Evolutionary conservation across 2,329 filamentous ascomycete genomes (phyloP), one percentile per base, ranked within the genome.

Genomic region (Dactylellina parvicollis): DNA sequence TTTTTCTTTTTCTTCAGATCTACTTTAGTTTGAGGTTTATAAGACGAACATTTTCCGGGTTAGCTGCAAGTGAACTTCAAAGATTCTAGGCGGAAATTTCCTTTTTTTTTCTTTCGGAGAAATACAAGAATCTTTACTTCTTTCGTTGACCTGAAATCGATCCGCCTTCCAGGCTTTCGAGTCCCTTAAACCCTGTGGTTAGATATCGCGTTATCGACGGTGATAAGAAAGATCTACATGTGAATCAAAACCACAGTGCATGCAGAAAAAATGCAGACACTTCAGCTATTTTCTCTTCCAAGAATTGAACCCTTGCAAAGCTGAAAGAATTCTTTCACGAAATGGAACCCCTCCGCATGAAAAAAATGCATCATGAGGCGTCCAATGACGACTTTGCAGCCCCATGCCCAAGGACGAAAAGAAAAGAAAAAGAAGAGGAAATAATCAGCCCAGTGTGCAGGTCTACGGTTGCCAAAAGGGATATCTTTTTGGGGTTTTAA

Each of bases 1-100:
- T 52, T 69, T 74, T 64, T 76, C 76, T 73, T 73, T 49, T 69
- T 61, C 57, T 74, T 69, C 66, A 22, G 18, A 30, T 52, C 34
- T 71, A 49, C 32, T 52, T 57, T 57, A 47, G 49, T 52, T 28
- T 32, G 10, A 50, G 32, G n/a, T 52, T 46, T 16, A 46, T 46
- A 36, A 49, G 65, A 56, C 30, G 55, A 38, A 54, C 24, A 61
- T 8, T 34, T 59, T 52, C 18, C 30, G 28, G 47, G 62, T 44
- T 36, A 49, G 10, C 62, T 42, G 52, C 42, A 24, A 49, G 44
- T 52, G 24, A 50, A 18, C 28, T 42, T 40, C 7, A 44, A 18
- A 26, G 30, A 30, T 22, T 40, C 16, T 56, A 22, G 5, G 22
- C n/a, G 34, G 34, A 42, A 38, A 5, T 7, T 20, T 50, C 20